phyloP scores from a whole-genome alignment of 1,139 yeast species.

The Spathaspora sp. region DNA sequence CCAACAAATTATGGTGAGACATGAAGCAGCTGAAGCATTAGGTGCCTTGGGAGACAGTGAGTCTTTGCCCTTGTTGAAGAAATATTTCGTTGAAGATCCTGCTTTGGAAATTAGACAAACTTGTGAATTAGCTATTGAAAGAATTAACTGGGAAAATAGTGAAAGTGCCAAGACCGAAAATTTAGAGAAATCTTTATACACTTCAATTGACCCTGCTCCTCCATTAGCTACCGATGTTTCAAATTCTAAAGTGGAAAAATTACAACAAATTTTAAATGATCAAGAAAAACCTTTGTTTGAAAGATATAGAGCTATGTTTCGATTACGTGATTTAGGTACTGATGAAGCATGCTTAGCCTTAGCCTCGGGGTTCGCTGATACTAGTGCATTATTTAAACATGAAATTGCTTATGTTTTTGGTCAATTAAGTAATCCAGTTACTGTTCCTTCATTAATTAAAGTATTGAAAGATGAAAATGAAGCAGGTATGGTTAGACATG shows the following conservation, averaged over 20 bases:
- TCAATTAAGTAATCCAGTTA: constrained; percentile 90
- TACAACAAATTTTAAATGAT: constrained; percentile 70
- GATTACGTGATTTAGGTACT: constrained; percentile 91
- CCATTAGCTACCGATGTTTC: constrained; percentile 73
- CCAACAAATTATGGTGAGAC: constrained; percentile 96
- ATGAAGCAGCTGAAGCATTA: constrained; percentile 98
- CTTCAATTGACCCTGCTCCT: constrained; percentile 97
- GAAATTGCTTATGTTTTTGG: constrained; percentile 99
- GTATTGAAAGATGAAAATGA: constrained; percentile 74
- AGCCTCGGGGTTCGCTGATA: constrained; percentile 85
- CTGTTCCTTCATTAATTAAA: constrained; percentile 83
- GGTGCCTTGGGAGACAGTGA: constrained; percentile 90
- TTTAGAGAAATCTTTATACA: constrained; percentile 73
- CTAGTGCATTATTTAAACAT: constrained; percentile 92
- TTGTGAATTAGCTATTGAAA: constrained; percentile 93
- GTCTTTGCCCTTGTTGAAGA: constrained; percentile 66
- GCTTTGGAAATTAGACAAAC: constrained; percentile 91
- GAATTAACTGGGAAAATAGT: constrained; percentile 90
- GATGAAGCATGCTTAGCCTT: constrained; percentile 91
- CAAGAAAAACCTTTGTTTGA: constrained; percentile 80
- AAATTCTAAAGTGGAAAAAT: constrained; percentile 52
- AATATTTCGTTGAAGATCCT: constrained; percentile 72
- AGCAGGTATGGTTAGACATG: constrained; percentile 99
- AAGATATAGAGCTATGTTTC: constrained; percentile 97
- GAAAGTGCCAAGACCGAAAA: constrained; percentile 61